Evolutionary conservation across 164 flowering plant species (phyloP).

Genomic region (Litsea cubeba): DNA sequence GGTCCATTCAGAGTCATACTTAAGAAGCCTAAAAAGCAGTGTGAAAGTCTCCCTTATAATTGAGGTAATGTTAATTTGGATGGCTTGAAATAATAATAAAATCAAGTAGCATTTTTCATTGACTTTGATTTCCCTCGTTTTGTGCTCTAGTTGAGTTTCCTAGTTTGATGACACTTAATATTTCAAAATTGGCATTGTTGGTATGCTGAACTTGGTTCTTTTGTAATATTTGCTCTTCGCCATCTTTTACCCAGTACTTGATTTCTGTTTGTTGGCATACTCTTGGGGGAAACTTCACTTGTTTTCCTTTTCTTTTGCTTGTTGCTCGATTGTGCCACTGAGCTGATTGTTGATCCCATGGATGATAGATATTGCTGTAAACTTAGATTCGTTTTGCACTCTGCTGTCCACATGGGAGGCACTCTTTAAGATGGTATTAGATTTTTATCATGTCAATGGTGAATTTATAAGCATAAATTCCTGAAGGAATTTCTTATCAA

Average conservation of each 20-base stretch:
- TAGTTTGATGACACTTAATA: not conserved
- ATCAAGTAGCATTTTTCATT: not conserved
- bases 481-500: not conserved
- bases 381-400: not conserved
- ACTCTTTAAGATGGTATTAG: not conserved
- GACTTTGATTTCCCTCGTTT: not conserved
- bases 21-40: constrained; percentile 69
- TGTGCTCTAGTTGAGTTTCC: not conserved
- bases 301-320: too few relatives aligned
- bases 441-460: not conserved
- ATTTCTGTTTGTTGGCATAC: not conserved
- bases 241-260: not conserved
- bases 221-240: not conserved
- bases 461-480: not conserved
- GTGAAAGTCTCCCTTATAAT: constrained; percentile 58
- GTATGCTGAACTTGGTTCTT: not conserved
- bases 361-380: not conserved
- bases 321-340: not conserved
- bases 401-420: not conserved
- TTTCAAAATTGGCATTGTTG: not conserved
- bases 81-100: not conserved
- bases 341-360: not conserved
- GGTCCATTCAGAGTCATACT: constrained; percentile 81
- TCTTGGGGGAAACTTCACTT: not conserved
- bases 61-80: constrained; percentile 43